These are phyloP conservation scores for Metarhizium guizhouense DNA, from an alignment of 2,329 filamentous ascomycete genomes.

Conservation along the genomic window DNA sequence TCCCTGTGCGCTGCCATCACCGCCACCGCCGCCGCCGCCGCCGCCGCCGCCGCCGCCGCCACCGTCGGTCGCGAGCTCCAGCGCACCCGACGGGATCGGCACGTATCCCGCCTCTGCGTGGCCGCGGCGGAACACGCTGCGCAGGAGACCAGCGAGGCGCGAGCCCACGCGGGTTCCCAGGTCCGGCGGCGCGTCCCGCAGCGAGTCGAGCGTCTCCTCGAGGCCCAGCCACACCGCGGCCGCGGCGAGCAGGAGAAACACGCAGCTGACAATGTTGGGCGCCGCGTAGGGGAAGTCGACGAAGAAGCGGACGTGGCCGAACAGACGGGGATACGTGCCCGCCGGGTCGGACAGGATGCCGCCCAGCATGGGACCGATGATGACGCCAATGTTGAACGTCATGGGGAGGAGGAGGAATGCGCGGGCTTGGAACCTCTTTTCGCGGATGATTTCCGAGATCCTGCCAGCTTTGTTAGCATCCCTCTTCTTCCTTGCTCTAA, in stretches of 20 bases:
- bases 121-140: constrained; percentile 10
- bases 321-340: constrained; percentile 44
- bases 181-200: constrained; percentile 29
- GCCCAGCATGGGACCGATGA: constrained; percentile 61
- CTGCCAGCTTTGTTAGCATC: constrained; percentile 9
- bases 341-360: constrained; percentile 60
- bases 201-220: constrained; percentile 43
- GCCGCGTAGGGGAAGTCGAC: constrained; percentile 42
- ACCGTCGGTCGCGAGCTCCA: constrained; percentile 10
- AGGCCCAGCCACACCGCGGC: constrained; percentile 39
- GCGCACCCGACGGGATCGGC: constrained; percentile 13
- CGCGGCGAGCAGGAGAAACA: constrained; percentile 35
- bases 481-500: too few relatives aligned
- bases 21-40: too few relatives aligned
- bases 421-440: constrained; percentile 56
- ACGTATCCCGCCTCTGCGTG: constrained; percentile 10
- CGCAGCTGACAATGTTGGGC: constrained; percentile 44
- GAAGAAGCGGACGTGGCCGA: constrained; percentile 38
- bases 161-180: constrained; percentile 31
- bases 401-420: constrained; percentile 72
- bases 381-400: constrained; percentile 63
- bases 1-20: not conserved
- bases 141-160: constrained; percentile 22
- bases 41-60: not conserved
- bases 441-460: constrained; percentile 61